These are phyloP conservation scores for Chaetomium globosum DNA, from an alignment of 2,329 filamentous ascomycete species.

Conservation along the genomic window DNA sequence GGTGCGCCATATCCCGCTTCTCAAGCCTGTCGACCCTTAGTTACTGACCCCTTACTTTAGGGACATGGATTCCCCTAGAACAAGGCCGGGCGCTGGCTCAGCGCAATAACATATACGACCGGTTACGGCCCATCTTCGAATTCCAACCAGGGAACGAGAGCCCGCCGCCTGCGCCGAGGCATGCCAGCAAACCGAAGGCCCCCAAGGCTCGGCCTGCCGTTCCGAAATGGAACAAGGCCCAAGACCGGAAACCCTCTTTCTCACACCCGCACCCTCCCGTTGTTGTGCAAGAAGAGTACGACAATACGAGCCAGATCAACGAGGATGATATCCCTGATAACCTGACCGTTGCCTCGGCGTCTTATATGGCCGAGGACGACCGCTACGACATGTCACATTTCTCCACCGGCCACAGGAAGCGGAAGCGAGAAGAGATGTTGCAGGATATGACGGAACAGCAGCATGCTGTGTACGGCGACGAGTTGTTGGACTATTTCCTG, in stretches of 20 bases:
- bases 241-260: constrained; percentile 29
- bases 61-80: constrained; percentile 92
- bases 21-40: constrained; percentile 2
- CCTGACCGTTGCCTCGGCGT: constrained; percentile 78
- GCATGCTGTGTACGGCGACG: constrained; percentile 88
- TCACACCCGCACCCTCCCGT: constrained; percentile 37
- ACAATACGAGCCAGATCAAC: constrained; percentile 63
- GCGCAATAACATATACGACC: constrained; percentile 83
- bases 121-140: constrained; percentile 85
- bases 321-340: constrained; percentile 85
- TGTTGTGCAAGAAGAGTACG: constrained; percentile 62
- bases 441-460: constrained; percentile 73
- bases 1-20: constrained; percentile 51
- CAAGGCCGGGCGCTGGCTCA: constrained; percentile 80
- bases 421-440: constrained; percentile 71
- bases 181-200: constrained; percentile 82
- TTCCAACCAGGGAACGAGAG: constrained; percentile 82
- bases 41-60: constrained; percentile 46
- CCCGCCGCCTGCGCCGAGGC: constrained; percentile 90
- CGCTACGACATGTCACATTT: constrained; percentile 70
- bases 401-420: constrained; percentile 66
- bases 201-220: constrained; percentile 64
- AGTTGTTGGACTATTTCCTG: constrained; percentile 94
- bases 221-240: constrained; percentile 58
- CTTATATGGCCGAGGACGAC: constrained; percentile 83